Conservation (phyloP, 148 eudicot genomes). For the Hydrangea macrophylla region DNA sequence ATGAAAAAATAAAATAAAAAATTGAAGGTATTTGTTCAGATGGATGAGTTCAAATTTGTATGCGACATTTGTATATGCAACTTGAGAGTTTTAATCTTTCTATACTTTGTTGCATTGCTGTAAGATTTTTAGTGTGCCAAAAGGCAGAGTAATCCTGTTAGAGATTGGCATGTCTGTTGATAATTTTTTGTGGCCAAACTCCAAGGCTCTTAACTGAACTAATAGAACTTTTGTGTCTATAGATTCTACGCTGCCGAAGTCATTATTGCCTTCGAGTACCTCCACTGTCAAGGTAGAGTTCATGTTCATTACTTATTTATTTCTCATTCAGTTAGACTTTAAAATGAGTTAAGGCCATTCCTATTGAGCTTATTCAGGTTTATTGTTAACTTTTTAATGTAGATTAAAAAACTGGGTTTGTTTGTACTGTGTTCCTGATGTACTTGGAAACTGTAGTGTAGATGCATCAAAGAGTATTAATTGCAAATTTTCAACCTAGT, state of each 20-base stretch:
- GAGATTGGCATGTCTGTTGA: too few relatives aligned
- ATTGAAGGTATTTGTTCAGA: neutral
- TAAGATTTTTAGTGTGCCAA: too few relatives aligned
- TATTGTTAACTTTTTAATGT: neutral
- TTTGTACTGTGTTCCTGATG: too few relatives aligned
- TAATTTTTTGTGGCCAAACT: too few relatives aligned
- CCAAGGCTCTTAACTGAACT: neutral
- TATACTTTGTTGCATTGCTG: too few relatives aligned
- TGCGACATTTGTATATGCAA: neutral
- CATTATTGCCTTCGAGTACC: slow-evolving; percentile 86
- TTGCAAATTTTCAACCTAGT: too few relatives aligned
- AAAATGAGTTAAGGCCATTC: neutral
- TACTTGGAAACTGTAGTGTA: too few relatives aligned
- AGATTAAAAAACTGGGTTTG: too few relatives aligned
- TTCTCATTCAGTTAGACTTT: neutral
- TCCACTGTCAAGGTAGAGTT: slow-evolving; percentile 96
- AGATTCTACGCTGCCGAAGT: slow-evolving; percentile 98
- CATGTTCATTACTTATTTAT: neutral
- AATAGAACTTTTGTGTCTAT: slow-evolving; percentile 16
- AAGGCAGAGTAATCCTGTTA: too few relatives aligned
- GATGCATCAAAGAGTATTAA: too few relatives aligned
- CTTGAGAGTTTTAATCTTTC: neutral
- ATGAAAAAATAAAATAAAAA: too few relatives aligned
- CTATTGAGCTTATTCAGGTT: slow-evolving; percentile 6
- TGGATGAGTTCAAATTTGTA: neutral